Evolutionary conservation across 371 early-diverging fungal species (phyloP), one percentile per base, ranked within the genome.

Genomic region (Syncephalastrum monosporum): DNA sequence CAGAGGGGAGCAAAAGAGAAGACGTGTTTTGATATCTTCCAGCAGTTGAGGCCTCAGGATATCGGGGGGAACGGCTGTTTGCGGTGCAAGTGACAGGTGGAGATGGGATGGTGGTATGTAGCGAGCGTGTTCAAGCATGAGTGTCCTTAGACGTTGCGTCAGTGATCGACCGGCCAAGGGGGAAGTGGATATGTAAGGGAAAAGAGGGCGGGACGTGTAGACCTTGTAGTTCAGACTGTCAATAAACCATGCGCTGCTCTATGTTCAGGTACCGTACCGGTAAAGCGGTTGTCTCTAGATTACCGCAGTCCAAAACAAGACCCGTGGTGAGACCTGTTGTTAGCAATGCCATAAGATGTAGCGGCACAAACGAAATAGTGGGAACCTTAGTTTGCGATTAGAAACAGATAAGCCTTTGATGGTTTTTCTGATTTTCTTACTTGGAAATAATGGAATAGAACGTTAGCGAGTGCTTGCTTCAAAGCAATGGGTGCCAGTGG

Each of bases 261-360:
- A 88, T 1, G 88, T 67, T 81, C 50, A 27, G 27, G 27, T 27
- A 33, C 10, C 85, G 61, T 83, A 92, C 95, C 41, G 95, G 94
- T 47, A 90, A 66, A 2, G 89, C 89, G 4, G 82, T 72, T 3
- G 92, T 87, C 50, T 88, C 89, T 42, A 89, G 61, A 57, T 90
- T 77, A 0, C 93, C 94, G 57, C 90, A 88, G 62, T 95, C 92
- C 15, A 96, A 69, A 1, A 95, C 91, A 47, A 96, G 69, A 0
- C 95, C 95, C 3, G 87, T 87, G 4, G 85, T 81, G 21, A 74
- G 62, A 10, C 96, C 96, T 8, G 89, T 85, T 1, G 93, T 89
- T 58, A 94, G 61, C 50, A 96, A 60, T 1, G 95, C 89, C 59
- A 88, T 74, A 23, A 93, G 68, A 47, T 88, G 83, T n/a, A 54